Base-by-base conservation (phyloP, 2,329 filamentous ascomycete species). In the Exophiala calicioides region DNA sequence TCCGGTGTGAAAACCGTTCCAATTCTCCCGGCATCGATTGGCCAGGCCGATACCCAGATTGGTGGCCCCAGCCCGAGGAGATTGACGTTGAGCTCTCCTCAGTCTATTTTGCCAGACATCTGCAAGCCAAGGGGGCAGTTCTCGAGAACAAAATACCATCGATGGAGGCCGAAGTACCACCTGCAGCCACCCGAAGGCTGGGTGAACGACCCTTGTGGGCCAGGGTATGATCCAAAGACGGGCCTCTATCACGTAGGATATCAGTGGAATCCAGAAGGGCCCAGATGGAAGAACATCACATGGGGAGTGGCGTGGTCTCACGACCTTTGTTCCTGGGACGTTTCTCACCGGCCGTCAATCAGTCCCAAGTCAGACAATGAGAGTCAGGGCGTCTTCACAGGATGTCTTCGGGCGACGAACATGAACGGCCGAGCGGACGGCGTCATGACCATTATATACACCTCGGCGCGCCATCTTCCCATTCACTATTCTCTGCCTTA, bases 271-370 rank as follows among this genome's bases (percentile, higher is more conserved):
- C 68, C 68, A 0, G 60, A 62, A 20, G 64, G 63, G 5, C 66
- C 68, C 20, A 65, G 69, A 26, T 71, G 68, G 66, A 70, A 67
- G 6, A 64, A 71, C 30, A 66, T 72, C 9, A 63, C 66, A 3
- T 74, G 71, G 71, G 71, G 68, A 4, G 62, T 70, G 26, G 68
- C 73, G 7, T 63, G 65, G 5, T 74, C 71, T 70, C 68, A 68
- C 4, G 60, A 66, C 44, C 62, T 68, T 8, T 65, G 60, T 3
- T 71, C 68, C 3, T 44, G 31, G 3, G 66, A 73, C 49, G 50
- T 74, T 18, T 53, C n/a, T n/a, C n/a, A n/a, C n/a, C n/a, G n/a
- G n/a, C n/a, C n/a, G n/a, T n/a, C n/a, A 72, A 5, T 72, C 8
- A 58, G 50, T 1, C 68, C 69, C 1, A 62, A 62, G 2, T 50